Evolutionary conservation across 2,329 filamentous ascomycete species (phyloP).

Genomic region (Spiromastix sp.): DNA sequence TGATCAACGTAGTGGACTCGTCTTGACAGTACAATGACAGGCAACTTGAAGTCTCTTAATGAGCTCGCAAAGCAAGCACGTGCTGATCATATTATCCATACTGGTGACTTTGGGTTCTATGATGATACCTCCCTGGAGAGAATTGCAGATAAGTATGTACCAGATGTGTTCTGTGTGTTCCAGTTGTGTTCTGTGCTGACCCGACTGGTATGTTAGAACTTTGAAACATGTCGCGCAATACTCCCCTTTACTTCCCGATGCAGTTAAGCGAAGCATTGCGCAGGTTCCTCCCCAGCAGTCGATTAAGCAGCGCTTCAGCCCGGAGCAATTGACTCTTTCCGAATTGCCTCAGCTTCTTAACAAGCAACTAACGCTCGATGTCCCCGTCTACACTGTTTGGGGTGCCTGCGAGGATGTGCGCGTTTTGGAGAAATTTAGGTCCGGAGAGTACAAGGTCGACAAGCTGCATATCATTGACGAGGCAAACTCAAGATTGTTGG

Average conservation of each 20-base stretch:
- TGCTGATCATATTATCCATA: constrained; percentile 97
- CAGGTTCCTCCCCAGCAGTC: constrained; percentile 53
- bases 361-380: constrained; percentile 81
- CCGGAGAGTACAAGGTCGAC: constrained; percentile 92
- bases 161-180: not conserved
- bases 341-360: constrained; percentile 82
- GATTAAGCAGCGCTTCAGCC: constrained; percentile 75
- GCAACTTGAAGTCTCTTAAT: constrained; percentile 90
- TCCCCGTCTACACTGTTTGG: constrained; percentile 98
- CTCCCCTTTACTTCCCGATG: constrained; percentile 81
- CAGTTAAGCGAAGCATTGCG: constrained; percentile 56
- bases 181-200: not conserved
- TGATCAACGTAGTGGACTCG: no score
- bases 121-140: constrained; percentile 90
- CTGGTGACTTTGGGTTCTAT: constrained; percentile 98
- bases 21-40: constrained; percentile 37
- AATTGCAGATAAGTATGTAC: constrained; percentile 88
- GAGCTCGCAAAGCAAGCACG: constrained; percentile 89
- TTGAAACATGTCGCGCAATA: constrained; percentile 98
- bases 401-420: constrained; percentile 97
- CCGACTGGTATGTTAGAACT: constrained; percentile 48
- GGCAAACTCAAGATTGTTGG: constrained; percentile 87
- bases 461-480: constrained; percentile 99
- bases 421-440: constrained; percentile 93
- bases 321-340: constrained; percentile 78